These are phyloP conservation scores for Heterobasidion parviporum DNA, from an alignment of 1,284 basidiomycete species.

Conservation along the genomic window DNA sequence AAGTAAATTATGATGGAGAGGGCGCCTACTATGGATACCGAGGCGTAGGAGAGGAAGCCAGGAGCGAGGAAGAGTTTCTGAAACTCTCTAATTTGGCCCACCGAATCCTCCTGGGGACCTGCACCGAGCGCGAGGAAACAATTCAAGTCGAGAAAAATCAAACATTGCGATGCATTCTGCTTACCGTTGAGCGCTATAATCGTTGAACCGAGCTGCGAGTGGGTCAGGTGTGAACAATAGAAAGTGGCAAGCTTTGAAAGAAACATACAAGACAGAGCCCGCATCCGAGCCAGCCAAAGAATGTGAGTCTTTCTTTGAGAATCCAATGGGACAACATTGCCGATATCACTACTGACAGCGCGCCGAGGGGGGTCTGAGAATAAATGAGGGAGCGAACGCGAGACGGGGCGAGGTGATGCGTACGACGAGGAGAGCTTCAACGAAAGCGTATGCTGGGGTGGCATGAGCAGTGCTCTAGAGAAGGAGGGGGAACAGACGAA, in stretches of 20 bases:
- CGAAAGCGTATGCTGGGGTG: constrained; percentile 74
- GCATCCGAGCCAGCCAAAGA: constrained; percentile 93
- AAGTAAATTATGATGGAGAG: constrained; percentile 73
- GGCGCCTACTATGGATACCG: constrained; percentile 53
- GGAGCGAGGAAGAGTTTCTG: constrained; percentile 79
- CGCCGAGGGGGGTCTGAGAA: constrained; percentile 84
- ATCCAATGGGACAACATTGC: constrained; percentile 91
- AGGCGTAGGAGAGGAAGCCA: constrained; percentile 78
- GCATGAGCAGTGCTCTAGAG: not conserved
- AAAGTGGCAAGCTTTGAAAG: not conserved
- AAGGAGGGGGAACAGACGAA: constrained; percentile 24
- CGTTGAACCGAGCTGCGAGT: constrained; percentile 68
- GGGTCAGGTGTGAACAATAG: not conserved
- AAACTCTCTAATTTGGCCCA: constrained; percentile 78
- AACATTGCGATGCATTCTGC: constrained; percentile 6
- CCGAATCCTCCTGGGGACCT: constrained; percentile 77
- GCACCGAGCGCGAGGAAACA: not conserved
- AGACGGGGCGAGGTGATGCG: constrained; percentile 22
- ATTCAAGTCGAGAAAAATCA: not conserved
- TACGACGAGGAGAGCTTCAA: constrained; percentile 83
- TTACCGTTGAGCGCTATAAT: constrained; percentile 75
- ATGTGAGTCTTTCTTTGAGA: constrained; percentile 85
- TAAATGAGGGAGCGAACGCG: not conserved
- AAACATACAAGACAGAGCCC: constrained; percentile 70
- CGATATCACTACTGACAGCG: constrained; percentile 92